Evolutionary conservation across 2,329 filamentous ascomycete species (phyloP), one percentile per base, ranked within the genome.

Genomic region (Arthrocladium fulminans): DNA sequence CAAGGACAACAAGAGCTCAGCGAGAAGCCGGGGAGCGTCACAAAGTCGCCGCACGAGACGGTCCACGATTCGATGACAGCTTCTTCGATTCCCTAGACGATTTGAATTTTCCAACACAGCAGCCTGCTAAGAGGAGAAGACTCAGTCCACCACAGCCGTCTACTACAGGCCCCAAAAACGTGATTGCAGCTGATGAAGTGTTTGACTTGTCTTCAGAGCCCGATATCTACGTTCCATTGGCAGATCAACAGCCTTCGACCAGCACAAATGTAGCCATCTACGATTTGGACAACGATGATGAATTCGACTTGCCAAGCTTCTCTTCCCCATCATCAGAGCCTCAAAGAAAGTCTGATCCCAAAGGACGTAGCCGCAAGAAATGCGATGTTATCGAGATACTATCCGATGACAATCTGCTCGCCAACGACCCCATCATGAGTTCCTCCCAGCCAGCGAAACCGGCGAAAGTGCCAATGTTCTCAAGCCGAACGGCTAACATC

Each of bases 301-400:
- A 34, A 35, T n/a, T 62, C 2, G 70, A 71, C 54, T 65, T 68
- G 1, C 69, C 72, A 51, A 56, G 64, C 3, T 69, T 68, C 47
- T 70, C 67, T 1, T 72, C 69, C 3, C 67, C 68, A 15, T 63
- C 63, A 0, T 63, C 60, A 3, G 39, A 52, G 17, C 57, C 45
- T 25, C 58, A 51, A 22, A 50, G 57, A 23, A 49, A 57, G 7
- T 23, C 17, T 3, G 3, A 9, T 37, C 24, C 3, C 9, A 5
- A 30, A 15, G 19, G 3, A 20, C 6, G 12, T 17, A 3, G 25
- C 12, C 37, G 24, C 3, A 19, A 12, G 8, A 29, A 35, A 5
- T 17, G 15, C 4, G 29, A n/a, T 12, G 46, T 61, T 19, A 62
- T 65, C 3, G 66, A 69, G 51, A 61, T 64, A 10, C 59, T 68